Evolutionary conservation across 176 grass and related monocot species (phyloP).

Genomic region (Phragmites australis): DNA sequence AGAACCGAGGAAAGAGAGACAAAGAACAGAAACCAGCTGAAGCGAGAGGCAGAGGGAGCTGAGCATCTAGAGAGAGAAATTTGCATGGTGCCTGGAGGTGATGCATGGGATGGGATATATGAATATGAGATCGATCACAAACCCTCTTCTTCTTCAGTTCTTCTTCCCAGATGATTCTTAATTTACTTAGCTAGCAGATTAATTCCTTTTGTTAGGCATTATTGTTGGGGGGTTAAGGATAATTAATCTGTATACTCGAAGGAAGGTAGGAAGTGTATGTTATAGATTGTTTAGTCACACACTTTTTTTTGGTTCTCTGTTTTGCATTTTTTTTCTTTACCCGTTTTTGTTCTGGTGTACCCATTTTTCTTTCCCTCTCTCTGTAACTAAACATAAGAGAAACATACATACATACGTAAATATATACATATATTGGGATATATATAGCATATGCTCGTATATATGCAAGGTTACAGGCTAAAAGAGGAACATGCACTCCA

Average conservation of each 20-base stretch:
- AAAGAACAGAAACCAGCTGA: background rate
- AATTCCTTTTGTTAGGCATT: slow-evolving; percentile 81
- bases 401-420: slow-evolving; percentile 57
- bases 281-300: slow-evolving; percentile 61
- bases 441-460: background rate
- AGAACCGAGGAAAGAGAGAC: slow-evolving; percentile 30
- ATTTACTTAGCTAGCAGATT: slow-evolving; percentile 66
- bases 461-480: slow-evolving; percentile 2
- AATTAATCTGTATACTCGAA: slow-evolving; percentile 74
- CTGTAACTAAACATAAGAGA: slow-evolving; percentile 71
- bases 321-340: slow-evolving; percentile 43
- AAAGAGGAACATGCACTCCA: slow-evolving; percentile 17
- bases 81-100: slow-evolving; percentile 36
- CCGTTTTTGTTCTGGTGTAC: slow-evolving; percentile 43
- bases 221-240: slow-evolving; percentile 62
- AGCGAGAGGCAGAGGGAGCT: slow-evolving; percentile 20
- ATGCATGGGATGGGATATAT: slow-evolving; percentile 56
- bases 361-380: slow-evolving; percentile 50
- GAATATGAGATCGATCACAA: slow-evolving; percentile 45
- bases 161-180: slow-evolving; percentile 57
- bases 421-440: slow-evolving; percentile 50
- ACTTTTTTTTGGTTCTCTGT: slow-evolving; percentile 39
- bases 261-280: slow-evolving; percentile 73
- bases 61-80: slow-evolving; percentile 40
- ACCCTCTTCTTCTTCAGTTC: slow-evolving; percentile 15